These are phyloP conservation scores for Pichia cactophila DNA, from an alignment of 1,139 yeast genomes.

Conservation along the genomic window DNA sequence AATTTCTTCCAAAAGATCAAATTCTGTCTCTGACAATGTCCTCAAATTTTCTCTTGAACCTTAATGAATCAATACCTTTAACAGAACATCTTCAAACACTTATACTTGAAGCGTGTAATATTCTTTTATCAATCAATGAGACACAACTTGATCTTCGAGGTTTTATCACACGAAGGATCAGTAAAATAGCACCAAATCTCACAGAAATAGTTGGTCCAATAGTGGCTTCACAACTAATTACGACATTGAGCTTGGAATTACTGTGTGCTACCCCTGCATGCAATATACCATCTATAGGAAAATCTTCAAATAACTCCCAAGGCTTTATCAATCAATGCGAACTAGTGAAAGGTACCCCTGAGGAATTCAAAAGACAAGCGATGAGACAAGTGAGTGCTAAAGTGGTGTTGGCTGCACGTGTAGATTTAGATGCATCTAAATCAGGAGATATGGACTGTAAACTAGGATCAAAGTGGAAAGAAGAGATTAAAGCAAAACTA, in stretches of 20 bases:
- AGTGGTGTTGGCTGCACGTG: constrained; percentile 72
- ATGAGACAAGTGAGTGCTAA: constrained; percentile 77
- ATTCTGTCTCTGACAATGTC: constrained; percentile 70
- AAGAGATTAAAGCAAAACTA: constrained; percentile 55
- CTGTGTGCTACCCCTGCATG: constrained; percentile 74
- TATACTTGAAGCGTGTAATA: constrained; percentile 30
- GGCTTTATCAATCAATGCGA: constrained; percentile 58
- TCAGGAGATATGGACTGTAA: constrained; percentile 30
- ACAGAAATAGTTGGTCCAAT: constrained; percentile 65
- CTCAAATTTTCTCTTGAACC: constrained; percentile 36
- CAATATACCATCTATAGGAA: constrained; percentile 74
- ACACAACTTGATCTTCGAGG: constrained; percentile 32
- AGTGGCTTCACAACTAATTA: constrained; percentile 67
- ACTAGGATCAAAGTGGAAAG: constrained; percentile 52
- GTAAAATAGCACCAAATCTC: constrained; percentile 71
- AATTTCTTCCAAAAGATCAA: constrained; percentile 52
- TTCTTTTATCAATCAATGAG: constrained; percentile 9
- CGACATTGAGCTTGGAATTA: constrained; percentile 66
- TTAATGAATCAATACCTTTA: constrained; percentile 2
- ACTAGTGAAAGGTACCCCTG: constrained; percentile 45
- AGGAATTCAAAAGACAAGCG: constrained; percentile 58
- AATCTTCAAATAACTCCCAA: constrained; percentile 40
- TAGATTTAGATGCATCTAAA: constrained; percentile 38
- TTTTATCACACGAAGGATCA: constrained; percentile 52
- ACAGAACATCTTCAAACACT: constrained; percentile 10